Base-by-base conservation (phyloP, 1,139 yeast genomes). In the Sugiyamaella grinbergsii region DNA sequence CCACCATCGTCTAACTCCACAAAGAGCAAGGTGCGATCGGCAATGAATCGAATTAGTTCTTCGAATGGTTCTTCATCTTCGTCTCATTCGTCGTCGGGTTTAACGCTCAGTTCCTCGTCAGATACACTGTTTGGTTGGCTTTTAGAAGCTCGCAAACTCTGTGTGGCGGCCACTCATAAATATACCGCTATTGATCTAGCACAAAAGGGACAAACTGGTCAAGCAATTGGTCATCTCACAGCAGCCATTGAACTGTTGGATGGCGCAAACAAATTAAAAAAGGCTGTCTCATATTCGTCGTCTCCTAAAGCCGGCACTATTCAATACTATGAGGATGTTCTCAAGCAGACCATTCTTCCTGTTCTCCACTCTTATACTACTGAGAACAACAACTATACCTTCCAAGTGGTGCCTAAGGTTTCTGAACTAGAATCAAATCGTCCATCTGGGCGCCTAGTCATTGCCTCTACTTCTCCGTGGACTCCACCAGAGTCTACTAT, bases 371-470 rank as follows among this genome's bases (percentile, higher is more conserved):
- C 49, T 16, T 66, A 60, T 54, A 58, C 57, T 36, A 60, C 63
- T 3, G 70, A 69, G 29, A 69, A 69, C 49, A 63, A 67, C 40
- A 53, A 66, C 13, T 58, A 67, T 15, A 55, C 66, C 8, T 68
- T 69, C 51, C 71, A 69, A 53, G 50, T 57, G n/a, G 61, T 69
- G 6, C 71, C 71, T 5, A 58, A 56, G 20, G 34, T 51, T 5
- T 50, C 54, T 2, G 69, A 64, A 3, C 54, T 64, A 5, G 60
- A 59, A 18, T 53, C 59, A 8, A 54, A 53, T 23, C 65, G 70
- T 68, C 71, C 71, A 2, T 66, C 70, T 0, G 71, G 71, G 2
- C 58, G 71, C 18, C 64, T 65, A 44, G 68, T 66, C 1, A 59
- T 66, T 5, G 52, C 63, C 1, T 50, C 58, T 3, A 57, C 54